Base-by-base conservation (phyloP, 352 stramenopile genomes). In the Phytophthora sp. region DNA sequence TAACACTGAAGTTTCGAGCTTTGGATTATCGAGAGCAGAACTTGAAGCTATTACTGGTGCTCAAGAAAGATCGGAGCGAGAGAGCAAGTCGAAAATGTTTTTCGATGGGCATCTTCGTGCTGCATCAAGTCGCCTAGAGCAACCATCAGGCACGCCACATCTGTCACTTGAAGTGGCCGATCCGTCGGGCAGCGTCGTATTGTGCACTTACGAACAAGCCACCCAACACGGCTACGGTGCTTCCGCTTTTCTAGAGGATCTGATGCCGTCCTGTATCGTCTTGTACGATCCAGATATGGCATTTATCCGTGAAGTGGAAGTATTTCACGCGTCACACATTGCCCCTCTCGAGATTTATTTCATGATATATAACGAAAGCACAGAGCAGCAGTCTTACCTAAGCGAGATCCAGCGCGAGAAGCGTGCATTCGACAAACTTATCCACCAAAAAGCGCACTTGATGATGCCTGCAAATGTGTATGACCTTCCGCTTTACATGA, bases 381-480 rank as follows among this genome's bases (percentile, higher is more conserved):
- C 95, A 4, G 97, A 99, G 73, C 90, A 99, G 70, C 96, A 98
- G 61, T 89, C 85, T 18, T 99, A 99, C 61, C 71, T 98, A 59
- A 98, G 93, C 49, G 79, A 95, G 44, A 88, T 99, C 35, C 89
- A 97, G 67, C 79, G 84, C n/a, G 97, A 99, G 71, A 97, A 98
- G 70, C 91, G 96, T 16, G 86, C 96, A 4, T 99, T 99, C 76
- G 96, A 98, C 44, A 89, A 85, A 31, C 82, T 99, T 9, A 99
- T 99, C 58, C 79, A 98, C 63, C 90, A 98, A 69, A 99, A 99
- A 75, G 88, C 82, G 49, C 80, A 95, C 41, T 75, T 98, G 54
- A 91, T 97, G 70, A 80, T 98, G 66, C 87, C 88, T 47, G 77
- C 81, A n/a, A 95, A 94, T 56, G 87, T 93, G 21, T 91, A 89